These are phyloP conservation scores for Ammopiptanthus mongolicus DNA, from an alignment of 306 rosid genomes.

Conservation along the genomic window DNA sequence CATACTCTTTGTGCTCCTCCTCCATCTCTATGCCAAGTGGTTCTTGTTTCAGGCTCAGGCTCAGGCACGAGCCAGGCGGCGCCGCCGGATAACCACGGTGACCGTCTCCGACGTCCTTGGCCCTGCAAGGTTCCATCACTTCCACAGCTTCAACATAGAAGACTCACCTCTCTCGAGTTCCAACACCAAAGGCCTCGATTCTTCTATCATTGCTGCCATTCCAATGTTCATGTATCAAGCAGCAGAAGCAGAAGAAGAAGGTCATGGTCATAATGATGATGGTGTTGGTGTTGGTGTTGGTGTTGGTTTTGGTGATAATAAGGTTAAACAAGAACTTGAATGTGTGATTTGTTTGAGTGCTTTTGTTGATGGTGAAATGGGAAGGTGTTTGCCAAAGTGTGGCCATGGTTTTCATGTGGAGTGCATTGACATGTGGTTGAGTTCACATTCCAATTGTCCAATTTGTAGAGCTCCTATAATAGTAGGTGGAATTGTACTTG, in stretches of 20 bases:
- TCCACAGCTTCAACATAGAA: conserved; percentile 42
- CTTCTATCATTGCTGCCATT: conserved; percentile 44
- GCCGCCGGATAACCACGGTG: conserved; percentile 41
- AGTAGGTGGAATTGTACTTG: background rate
- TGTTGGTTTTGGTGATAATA: background rate
- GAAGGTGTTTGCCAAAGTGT: conserved; percentile 64
- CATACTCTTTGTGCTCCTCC: conserved; percentile 85
- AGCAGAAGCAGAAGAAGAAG: background rate
- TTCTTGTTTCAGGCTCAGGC: conserved; percentile 61
- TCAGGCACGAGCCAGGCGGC: conserved; percentile 23
- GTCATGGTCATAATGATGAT: background rate
- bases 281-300: background rate
- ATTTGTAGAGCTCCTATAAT: conserved; percentile 65
- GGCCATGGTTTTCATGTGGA: conserved; percentile 75
- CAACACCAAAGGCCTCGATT: conserved; percentile 61
- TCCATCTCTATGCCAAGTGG: conserved; percentile 87
- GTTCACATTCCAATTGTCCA: conserved; percentile 75
- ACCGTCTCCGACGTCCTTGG: conserved; percentile 52
- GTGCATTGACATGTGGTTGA: conserved; percentile 91
- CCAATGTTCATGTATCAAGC: conserved; percentile 55
- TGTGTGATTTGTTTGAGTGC: conserved; percentile 78
- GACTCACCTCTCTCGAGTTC: conserved; percentile 28
- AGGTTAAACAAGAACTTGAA: conserved; percentile 33
- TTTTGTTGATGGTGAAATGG: conserved; percentile 63
- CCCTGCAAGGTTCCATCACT: conserved; percentile 54